phyloP scores from a whole-genome alignment of 2,329 filamentous ascomycete genomes.

The Colletotrichum zoysiae region DNA sequence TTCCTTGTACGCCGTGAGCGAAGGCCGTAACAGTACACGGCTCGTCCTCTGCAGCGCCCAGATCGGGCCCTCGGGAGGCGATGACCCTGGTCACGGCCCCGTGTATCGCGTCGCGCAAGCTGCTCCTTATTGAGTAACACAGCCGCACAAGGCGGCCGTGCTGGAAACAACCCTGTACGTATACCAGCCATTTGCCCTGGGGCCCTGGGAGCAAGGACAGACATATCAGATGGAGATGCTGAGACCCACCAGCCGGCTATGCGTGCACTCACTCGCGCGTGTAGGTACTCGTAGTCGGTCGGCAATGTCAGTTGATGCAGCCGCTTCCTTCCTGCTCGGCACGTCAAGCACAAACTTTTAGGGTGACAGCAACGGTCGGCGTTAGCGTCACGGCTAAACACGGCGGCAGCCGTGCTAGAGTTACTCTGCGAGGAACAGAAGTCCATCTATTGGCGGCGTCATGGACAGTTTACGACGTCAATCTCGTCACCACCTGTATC shows the following conservation, averaged over 20 bases:
- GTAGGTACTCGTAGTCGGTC: constrained; percentile 8
- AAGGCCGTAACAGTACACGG: constrained; percentile 6
- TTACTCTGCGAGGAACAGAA: background rate
- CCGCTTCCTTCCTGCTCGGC: constrained; percentile 25
- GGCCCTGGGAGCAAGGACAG: constrained; percentile 34
- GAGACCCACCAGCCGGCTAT: constrained; percentile 28
- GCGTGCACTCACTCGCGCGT: constrained; percentile 1
- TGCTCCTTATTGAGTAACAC: constrained; percentile 42
- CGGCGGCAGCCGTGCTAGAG: background rate
- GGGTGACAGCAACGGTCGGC: constrained; percentile 33
- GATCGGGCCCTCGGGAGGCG: constrained; percentile 34
- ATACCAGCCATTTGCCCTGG: constrained; percentile 24
- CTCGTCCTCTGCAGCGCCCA: constrained; percentile 17
- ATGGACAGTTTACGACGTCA: constrained; percentile 13
- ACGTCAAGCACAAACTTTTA: constrained; percentile 37
- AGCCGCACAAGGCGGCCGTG: constrained; percentile 33
- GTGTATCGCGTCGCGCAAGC: constrained; percentile 41
- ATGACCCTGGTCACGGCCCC: constrained; percentile 37
- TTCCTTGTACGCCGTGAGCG: constrained; percentile 15
- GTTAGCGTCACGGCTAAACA: constrained; percentile 21
- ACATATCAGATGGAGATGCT: constrained; percentile 38
- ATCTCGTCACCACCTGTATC: constrained; percentile 1
- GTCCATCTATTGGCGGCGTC: constrained; percentile 2
- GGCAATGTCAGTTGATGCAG: constrained; percentile 37
- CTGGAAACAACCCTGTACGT: constrained; percentile 15